Percentiles rank a stretch among this genome's conserved stretches.
These are phyloP conservation scores for Globisporangium parvum DNA, from an alignment of 352 stramenopile species.

Conservation along the genomic window DNA sequence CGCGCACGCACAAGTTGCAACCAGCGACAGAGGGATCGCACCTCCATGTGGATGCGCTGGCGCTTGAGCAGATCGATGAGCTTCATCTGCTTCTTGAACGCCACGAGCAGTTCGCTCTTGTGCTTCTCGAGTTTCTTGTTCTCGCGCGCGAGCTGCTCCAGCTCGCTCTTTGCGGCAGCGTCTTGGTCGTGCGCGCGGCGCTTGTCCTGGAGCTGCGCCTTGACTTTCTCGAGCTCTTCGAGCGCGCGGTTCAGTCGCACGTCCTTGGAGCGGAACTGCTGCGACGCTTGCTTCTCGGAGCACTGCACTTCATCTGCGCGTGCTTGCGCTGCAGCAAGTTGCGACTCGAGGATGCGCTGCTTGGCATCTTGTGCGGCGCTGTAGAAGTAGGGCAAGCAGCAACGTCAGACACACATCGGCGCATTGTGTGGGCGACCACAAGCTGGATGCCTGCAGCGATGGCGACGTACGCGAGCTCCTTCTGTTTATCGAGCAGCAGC, in stretches of 20 bases:
- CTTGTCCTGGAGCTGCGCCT: constrained; percentile 59
- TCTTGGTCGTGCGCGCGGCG: constrained; percentile 38
- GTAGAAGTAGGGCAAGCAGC: neutral
- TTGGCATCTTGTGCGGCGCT: constrained; percentile 66
- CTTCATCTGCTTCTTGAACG: constrained; percentile 87
- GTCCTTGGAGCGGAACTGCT: constrained; percentile 76
- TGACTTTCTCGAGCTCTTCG: constrained; percentile 72
- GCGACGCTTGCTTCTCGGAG: constrained; percentile 52
- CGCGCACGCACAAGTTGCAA: neutral
- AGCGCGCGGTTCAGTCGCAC: constrained; percentile 70
- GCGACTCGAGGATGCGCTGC: constrained; percentile 63
- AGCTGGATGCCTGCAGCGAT: neutral
- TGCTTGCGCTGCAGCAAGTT: constrained; percentile 40
- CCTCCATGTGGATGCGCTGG: constrained; percentile 84
- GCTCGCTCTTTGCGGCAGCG: constrained; percentile 41
- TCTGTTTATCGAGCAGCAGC: constrained; percentile 70
- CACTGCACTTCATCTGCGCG: constrained; percentile 48
- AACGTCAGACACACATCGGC: neutral
- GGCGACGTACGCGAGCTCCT: constrained; percentile 50
- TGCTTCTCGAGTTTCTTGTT: constrained; percentile 81
- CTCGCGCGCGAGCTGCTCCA: constrained; percentile 53
- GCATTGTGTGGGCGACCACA: no score
- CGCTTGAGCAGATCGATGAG: constrained; percentile 83
- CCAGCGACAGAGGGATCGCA: constrained; percentile 13
- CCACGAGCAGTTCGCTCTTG: constrained; percentile 66